These are phyloP conservation scores for Ustulina deusta DNA, from an alignment of 2,329 filamentous ascomycete species.

Conservation along the genomic window DNA sequence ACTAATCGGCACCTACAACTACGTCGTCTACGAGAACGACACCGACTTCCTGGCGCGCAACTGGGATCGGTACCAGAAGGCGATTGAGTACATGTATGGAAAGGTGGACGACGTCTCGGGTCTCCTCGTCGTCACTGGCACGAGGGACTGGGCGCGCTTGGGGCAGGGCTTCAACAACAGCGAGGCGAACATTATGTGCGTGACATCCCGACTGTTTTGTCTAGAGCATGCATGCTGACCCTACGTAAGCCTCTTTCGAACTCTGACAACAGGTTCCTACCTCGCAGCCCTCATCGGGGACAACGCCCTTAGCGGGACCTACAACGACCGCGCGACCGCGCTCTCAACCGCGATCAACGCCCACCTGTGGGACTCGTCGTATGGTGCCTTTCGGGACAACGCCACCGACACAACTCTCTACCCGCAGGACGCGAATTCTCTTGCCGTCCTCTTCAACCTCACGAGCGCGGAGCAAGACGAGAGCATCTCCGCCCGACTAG, in stretches of 20 bases:
- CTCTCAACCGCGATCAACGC: conserved; percentile 61
- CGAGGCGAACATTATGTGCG: conserved; percentile 50
- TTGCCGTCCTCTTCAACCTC: conserved; percentile 65
- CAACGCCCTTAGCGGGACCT: conserved; percentile 54
- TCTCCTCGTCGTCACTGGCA: conserved; percentile 43
- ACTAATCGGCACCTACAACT: conserved; percentile 69
- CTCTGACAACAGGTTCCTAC: conserved; percentile 63
- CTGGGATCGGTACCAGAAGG: conserved; percentile 60
- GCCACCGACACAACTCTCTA: conserved; percentile 57
- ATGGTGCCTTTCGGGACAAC: conserved; percentile 67
- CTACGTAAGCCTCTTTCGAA: conserved; percentile 57
- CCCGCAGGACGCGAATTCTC: conserved; percentile 71
- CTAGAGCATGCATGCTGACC: background rate
- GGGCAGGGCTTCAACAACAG: conserved; percentile 39
- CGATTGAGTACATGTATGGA: conserved; percentile 32
- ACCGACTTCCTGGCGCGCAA: conserved; percentile 58
- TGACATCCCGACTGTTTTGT: background rate
- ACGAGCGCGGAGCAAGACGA: conserved; percentile 50
- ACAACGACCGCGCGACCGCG: conserved; percentile 54
- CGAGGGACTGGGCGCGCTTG: conserved; percentile 46
- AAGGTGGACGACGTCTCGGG: conserved; percentile 11
- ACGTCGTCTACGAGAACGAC: conserved; percentile 67
- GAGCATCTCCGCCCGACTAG: conserved; percentile 60
- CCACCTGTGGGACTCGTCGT: conserved; percentile 60
- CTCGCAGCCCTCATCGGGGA: conserved; percentile 62